A percentile compares a stretch with the other conserved stretches of the same genome.
Conservation (phyloP, 768 basidiomycete genomes). For the Leccinum barrowsii region DNA sequence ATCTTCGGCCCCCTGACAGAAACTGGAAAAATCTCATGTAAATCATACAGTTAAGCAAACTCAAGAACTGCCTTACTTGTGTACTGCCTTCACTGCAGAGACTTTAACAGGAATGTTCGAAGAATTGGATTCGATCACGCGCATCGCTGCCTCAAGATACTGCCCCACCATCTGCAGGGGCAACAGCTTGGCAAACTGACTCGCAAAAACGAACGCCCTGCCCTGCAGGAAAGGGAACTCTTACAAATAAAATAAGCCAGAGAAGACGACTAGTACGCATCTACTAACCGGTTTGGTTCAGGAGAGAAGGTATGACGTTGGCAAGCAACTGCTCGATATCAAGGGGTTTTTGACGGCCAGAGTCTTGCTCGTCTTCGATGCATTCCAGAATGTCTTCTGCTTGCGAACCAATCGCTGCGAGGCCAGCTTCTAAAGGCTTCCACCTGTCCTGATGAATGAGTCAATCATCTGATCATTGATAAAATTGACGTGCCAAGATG, state of each 20-base stretch:
- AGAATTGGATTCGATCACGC: constrained; percentile 71
- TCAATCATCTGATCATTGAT: not conserved
- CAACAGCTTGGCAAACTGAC: constrained; percentile 76
- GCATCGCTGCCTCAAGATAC: constrained; percentile 84
- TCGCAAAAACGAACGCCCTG: constrained; percentile 90
- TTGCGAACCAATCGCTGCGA: constrained; percentile 80
- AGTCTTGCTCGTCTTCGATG: constrained; percentile 70
- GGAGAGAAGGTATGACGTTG: constrained; percentile 73
- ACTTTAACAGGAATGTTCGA: constrained; percentile 87
- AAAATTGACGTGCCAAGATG: constrained; percentile 54
- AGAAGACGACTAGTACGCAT: not conserved
- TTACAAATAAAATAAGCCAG: constrained; percentile 26
- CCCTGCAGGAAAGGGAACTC: constrained; percentile 94
- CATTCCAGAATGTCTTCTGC: constrained; percentile 72
- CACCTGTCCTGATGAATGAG: constrained; percentile 55
- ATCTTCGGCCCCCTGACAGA: constrained; percentile 60
- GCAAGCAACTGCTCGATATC: constrained; percentile 76
- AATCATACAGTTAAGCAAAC: not conserved
- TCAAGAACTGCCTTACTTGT: constrained; percentile 61
- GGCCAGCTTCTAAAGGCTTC: constrained; percentile 83
- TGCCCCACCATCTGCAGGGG: constrained; percentile 72
- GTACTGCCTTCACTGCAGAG: constrained; percentile 89
- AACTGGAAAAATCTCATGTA: constrained; percentile 41
- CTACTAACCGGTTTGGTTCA: constrained; percentile 63
- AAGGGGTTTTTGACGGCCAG: constrained; percentile 60